These are phyloP conservation scores for Rhexocercosporidium sp. DNA, from an alignment of 2,329 filamentous ascomycete genomes.

Conservation along the genomic window DNA sequence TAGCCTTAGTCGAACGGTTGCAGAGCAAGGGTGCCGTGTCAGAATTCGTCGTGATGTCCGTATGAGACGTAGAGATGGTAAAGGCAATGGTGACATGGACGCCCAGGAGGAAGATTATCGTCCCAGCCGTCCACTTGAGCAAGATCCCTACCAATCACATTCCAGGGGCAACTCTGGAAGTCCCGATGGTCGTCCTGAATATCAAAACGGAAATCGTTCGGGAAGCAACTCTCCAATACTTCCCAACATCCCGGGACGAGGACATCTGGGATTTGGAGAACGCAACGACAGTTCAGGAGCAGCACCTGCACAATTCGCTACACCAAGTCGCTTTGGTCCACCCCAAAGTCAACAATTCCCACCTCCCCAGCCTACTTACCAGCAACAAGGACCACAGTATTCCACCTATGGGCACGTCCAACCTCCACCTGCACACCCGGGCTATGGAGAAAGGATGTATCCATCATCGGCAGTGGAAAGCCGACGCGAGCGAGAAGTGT, in stretches of 20 bases:
- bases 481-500: conserved; percentile 25
- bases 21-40: conserved; percentile 95
- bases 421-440: background rate
- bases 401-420: background rate
- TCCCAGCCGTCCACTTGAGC: conserved; percentile 39
- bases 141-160: conserved; percentile 42
- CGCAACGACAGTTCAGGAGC: background rate
- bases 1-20: conserved; percentile 83
- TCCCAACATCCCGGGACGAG: conserved; percentile 41
- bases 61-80: conserved; percentile 83
- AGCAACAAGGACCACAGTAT: conserved; percentile 16
- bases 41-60: conserved; percentile 93
- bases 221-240: conserved; percentile 19
- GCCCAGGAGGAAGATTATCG: conserved; percentile 66
- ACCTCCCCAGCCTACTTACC: conserved; percentile 28
- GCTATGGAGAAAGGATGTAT: background rate
- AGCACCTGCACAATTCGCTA: conserved; percentile 28
- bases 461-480: background rate
- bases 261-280: conserved; percentile 41
- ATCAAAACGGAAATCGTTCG: conserved; percentile 17
- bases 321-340: background rate
- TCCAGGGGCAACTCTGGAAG: conserved; percentile 32
- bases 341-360: conserved; percentile 32
- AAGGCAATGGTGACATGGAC: conserved; percentile 57
- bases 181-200: background rate